These are phyloP conservation scores for Candida sakaeoensis DNA, from an alignment of 805 yeast genomes.

Conservation along the genomic window DNA sequence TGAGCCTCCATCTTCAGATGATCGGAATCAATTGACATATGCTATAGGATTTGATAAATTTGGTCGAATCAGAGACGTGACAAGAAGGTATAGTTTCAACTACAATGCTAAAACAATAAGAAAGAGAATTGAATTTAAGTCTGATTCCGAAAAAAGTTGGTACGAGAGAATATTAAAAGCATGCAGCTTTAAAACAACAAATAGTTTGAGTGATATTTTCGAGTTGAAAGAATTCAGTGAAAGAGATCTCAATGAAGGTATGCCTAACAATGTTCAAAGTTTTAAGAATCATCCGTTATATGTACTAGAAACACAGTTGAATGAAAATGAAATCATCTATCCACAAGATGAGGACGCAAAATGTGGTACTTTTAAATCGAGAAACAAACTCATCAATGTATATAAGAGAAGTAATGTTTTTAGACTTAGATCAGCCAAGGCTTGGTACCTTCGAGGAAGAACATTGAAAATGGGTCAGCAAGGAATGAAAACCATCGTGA, in stretches of 20 bases:
- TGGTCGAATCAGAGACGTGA: constrained; percentile 73
- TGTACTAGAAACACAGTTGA: constrained; percentile 72
- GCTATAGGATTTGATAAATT: constrained; percentile 71
- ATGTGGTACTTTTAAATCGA: constrained; percentile 68
- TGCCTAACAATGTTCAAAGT: constrained; percentile 81
- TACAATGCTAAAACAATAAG: constrained; percentile 74
- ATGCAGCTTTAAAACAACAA: constrained; percentile 12
- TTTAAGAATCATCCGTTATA: constrained; percentile 85
- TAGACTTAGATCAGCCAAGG: constrained; percentile 64
- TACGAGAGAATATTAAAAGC: constrained; percentile 39
- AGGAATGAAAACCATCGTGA: constrained; percentile 49
- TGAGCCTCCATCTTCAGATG: constrained; percentile 69
- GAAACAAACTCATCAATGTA: constrained; percentile 51
- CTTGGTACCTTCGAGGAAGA: constrained; percentile 85
- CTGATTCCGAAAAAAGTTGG: constrained; percentile 58
- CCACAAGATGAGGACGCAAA: constrained; percentile 51
- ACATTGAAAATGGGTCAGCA: constrained; percentile 66
- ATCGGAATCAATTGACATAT: constrained; percentile 61
- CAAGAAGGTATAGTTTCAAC: constrained; percentile 71
- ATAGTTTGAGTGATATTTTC: constrained; percentile 41
- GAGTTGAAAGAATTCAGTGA: constrained; percentile 61
- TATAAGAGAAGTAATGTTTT: constrained; percentile 66
- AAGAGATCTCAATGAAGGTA: constrained; percentile 71
- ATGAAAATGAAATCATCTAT: constrained; percentile 65
- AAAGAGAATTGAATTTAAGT: constrained; percentile 59